Percentiles rank a stretch among this genome's conserved stretches.
Evolutionary conservation across 345 rosid species (phyloP).

Genomic region (Euphorbia peplus): DNA sequence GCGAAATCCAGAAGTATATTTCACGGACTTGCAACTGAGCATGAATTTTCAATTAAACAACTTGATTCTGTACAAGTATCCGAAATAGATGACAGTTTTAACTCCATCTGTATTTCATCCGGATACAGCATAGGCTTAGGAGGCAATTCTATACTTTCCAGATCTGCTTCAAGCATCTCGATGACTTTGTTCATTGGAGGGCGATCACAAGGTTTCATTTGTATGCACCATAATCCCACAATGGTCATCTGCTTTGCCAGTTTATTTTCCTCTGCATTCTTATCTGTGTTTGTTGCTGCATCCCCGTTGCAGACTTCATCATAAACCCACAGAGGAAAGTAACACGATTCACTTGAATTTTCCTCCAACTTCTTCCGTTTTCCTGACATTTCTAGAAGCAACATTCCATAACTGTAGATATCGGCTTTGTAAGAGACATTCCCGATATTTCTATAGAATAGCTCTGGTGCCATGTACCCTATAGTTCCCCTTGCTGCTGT

Average conservation of each 20-base stretch:
- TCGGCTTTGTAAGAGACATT: neutral
- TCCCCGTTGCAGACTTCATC: neutral
- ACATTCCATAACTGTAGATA: conserved; percentile 2
- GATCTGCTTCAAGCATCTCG: conserved; percentile 3
- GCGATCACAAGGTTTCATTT: neutral
- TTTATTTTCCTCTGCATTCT: neutral
- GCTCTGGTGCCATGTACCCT: neutral
- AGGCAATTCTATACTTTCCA: neutral
- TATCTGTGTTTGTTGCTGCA: neutral
- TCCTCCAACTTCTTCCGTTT: conserved; percentile 2
- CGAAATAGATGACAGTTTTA: neutral
- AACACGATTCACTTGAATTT: neutral
- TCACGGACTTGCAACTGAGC: neutral
- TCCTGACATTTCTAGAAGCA: neutral
- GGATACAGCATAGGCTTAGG: neutral
- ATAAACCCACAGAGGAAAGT: neutral
- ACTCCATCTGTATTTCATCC: conserved; percentile 6
- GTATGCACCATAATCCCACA: neutral
- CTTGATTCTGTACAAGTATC: neutral
- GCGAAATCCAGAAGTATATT: too few species aligned
- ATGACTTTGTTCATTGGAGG: conserved; percentile 4
- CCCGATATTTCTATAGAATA: neutral
- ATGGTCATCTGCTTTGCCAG: neutral
- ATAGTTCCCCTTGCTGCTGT: conserved; percentile 5
- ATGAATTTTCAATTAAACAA: neutral